These are phyloP conservation scores for Nicotiana undulata DNA, from an alignment of 257 asterid genomes.

Conservation along the genomic window DNA sequence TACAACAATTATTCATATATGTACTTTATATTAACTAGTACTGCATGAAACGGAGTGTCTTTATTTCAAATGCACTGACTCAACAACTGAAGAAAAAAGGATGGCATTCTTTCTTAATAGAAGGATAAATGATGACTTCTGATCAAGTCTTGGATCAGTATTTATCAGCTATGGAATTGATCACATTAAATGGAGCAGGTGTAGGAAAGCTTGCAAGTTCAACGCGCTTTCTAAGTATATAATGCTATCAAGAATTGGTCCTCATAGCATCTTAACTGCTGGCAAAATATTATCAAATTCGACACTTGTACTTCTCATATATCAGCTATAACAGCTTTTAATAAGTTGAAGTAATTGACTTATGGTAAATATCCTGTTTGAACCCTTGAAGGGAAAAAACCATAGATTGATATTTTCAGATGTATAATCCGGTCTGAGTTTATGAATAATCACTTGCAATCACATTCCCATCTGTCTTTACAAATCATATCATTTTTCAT, in stretches of 20 bases:
- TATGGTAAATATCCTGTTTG: neutral
- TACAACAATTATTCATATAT: neutral
- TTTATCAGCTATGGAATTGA: neutral
- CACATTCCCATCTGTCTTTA: neutral
- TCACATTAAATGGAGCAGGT: neutral
- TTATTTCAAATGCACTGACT: neutral
- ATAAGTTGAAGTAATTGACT: neutral
- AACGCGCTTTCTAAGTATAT: neutral
- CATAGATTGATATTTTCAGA: neutral
- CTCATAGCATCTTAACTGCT: neutral
- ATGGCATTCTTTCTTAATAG: neutral
- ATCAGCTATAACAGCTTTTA: neutral
- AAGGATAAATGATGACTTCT: neutral
- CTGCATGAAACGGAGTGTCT: neutral
- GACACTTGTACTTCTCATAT: neutral
- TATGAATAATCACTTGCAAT: neutral
- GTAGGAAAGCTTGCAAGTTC: neutral
- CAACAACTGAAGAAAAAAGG: neutral
- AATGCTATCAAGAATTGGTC: neutral
- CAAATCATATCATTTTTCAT: neutral
- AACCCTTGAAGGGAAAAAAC: neutral
- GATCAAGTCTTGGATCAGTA: neutral
- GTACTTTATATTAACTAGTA: neutral
- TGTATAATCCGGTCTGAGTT: neutral
- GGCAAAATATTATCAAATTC: neutral